phyloP scores from a whole-genome alignment of 495 filamentous ascomycete genomes.

The Pyrenula massariospora region DNA sequence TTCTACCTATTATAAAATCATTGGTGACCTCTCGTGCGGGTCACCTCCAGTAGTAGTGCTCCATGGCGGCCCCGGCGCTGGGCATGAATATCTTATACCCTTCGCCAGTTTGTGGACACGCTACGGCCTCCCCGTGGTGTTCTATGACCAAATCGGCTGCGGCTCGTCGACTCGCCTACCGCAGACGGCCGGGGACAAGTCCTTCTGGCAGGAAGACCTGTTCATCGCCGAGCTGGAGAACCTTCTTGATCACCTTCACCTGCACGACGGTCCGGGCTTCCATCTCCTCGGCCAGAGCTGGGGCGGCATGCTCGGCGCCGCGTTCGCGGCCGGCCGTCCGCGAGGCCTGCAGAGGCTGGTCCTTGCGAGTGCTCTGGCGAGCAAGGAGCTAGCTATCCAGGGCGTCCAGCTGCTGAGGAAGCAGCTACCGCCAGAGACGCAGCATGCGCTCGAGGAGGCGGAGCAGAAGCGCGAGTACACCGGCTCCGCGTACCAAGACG shows the following conservation, averaged over 20 bases:
- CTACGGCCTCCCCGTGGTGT: slow-evolving; percentile 25
- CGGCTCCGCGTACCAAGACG: slow-evolving; percentile 29
- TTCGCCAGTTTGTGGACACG: slow-evolving; percentile 18
- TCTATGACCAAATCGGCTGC: slow-evolving; percentile 44
- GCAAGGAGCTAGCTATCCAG: slow-evolving; percentile 17
- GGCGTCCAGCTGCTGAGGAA: slow-evolving; percentile 15
- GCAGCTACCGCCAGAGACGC: slow-evolving; percentile 27
- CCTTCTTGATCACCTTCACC: slow-evolving; percentile 17
- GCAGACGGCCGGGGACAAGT: slow-evolving; percentile 23
- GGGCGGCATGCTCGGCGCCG: slow-evolving; percentile 37
- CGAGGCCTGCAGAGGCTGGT: slow-evolving; percentile 27
- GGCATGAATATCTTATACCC: slow-evolving; percentile 29
- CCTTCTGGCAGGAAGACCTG: slow-evolving; percentile 34
- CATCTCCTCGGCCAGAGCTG: slow-evolving; percentile 36
- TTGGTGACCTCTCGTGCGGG: slow-evolving; percentile 17
- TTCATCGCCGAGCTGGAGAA: slow-evolving; percentile 39
- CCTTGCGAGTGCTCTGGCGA: slow-evolving; percentile 25
- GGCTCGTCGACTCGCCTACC: slow-evolving; percentile 32
- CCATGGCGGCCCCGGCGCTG: slow-evolving; percentile 35
- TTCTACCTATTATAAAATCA: slow-evolving; percentile 30
- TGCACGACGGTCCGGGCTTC: slow-evolving; percentile 23
- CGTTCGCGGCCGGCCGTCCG: slow-evolving; percentile 21
- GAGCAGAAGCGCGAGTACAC: slow-evolving; percentile 26
- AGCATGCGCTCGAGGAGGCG: slow-evolving; percentile 22
- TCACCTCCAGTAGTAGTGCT: slow-evolving; percentile 23